Conservation (phyloP, 2,329 filamentous ascomycete genomes). For the Alternaria sp. region DNA sequence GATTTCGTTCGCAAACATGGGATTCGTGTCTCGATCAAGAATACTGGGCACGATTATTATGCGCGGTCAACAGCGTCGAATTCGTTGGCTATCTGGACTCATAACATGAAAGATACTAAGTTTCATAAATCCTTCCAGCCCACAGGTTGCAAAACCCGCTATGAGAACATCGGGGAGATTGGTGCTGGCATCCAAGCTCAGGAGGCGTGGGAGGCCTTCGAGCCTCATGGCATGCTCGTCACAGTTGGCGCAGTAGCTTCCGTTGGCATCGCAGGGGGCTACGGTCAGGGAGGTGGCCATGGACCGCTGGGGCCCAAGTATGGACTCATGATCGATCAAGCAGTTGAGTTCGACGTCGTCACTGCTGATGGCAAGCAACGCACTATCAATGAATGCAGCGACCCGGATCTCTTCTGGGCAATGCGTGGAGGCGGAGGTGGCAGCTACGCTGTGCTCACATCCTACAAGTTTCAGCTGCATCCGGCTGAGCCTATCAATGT, state of each 20-base stretch:
- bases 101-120: constrained; percentile 43
- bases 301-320: constrained; percentile 61
- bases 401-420: constrained; percentile 49
- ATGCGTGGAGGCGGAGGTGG: constrained; percentile 49
- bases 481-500: constrained; percentile 46
- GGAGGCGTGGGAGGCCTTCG: constrained; percentile 49
- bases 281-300: constrained; percentile 62
- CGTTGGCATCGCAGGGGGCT: constrained; percentile 60
- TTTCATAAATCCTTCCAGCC: constrained; percentile 40
- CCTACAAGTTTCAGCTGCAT: constrained; percentile 50
- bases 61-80: constrained; percentile 45
- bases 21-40: constrained; percentile 48
- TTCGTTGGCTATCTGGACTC: constrained; percentile 47
- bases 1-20: constrained; percentile 41
- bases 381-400: constrained; percentile 46
- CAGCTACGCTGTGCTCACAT: constrained; percentile 47
- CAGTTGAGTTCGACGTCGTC: constrained; percentile 48
- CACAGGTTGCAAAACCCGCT: constrained; percentile 33
- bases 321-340: constrained; percentile 49
- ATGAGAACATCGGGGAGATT: constrained; percentile 46
- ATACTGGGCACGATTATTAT: constrained; percentile 50
- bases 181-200: constrained; percentile 47
- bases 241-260: constrained; percentile 50
- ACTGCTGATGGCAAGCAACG: constrained; percentile 42
- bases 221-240: constrained; percentile 43